phyloP scores from a whole-genome alignment of 2,329 filamentous ascomycete species.

The Ambrosiella cleistominuta region DNA sequence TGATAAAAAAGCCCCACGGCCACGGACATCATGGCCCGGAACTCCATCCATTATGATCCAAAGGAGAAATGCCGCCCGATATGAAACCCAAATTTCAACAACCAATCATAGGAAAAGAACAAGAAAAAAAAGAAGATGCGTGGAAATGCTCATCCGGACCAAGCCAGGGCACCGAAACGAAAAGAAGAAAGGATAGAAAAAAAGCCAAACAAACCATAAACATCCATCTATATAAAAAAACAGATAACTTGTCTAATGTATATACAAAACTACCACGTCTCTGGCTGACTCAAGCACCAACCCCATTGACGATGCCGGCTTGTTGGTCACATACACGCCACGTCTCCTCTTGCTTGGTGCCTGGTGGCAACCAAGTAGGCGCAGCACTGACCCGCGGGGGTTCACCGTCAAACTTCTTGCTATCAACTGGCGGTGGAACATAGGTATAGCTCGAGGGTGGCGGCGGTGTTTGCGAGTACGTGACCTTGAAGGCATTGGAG shows the following conservation, averaged over 20 bases:
- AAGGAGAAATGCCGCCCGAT: too few species aligned
- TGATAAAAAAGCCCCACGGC: too few species aligned
- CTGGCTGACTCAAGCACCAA: slow-evolving; percentile 8
- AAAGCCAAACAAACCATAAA: slow-evolving; percentile 5
- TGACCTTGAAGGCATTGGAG: not conserved
- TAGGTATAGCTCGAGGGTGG: slow-evolving; percentile 6
- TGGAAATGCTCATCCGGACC: too few species aligned
- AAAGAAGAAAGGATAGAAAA: not conserved
- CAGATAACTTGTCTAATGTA: slow-evolving; percentile 10
- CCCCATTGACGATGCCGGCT: slow-evolving; percentile 14
- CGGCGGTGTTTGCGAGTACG: not conserved
- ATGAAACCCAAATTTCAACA: too few species aligned
- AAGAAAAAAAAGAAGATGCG: too few species aligned
- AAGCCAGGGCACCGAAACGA: not conserved
- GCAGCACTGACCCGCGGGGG: not conserved
- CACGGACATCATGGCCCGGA: too few species aligned
- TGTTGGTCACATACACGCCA: slow-evolving; percentile 36
- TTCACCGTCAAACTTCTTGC: slow-evolving; percentile 5
- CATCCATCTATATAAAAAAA: slow-evolving; percentile 21
- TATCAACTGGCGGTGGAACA: not conserved
- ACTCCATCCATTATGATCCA: too few species aligned
- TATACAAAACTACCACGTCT: slow-evolving; percentile 10
- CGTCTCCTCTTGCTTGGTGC: slow-evolving; percentile 73
- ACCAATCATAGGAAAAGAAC: too few species aligned
- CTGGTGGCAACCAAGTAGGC: slow-evolving; percentile 51